A percentile compares a stretch with the other conserved stretches of the same genome.
Conservation (phyloP, 2,329 filamentous ascomycete genomes). For the Exophiala phaeomuriformis region DNA sequence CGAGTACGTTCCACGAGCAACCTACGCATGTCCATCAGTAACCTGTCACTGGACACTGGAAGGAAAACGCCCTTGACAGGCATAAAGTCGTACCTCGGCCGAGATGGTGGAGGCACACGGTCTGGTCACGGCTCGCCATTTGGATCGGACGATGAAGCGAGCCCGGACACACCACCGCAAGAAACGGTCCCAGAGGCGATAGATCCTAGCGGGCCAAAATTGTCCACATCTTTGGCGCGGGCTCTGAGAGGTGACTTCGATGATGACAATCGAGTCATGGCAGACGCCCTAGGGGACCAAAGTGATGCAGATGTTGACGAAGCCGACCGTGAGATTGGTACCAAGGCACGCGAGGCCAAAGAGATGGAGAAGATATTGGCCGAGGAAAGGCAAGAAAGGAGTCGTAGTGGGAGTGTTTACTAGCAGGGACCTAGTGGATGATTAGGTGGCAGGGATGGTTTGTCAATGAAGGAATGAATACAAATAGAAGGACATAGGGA, state of each 20-base stretch:
- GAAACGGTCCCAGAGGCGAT: not conserved
- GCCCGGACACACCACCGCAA: constrained; percentile 3
- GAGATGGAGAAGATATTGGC: constrained; percentile 26
- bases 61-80: constrained; percentile 17
- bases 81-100: constrained; percentile 30
- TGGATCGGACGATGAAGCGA: constrained; percentile 18
- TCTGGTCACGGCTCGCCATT: constrained; percentile 39
- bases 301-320: constrained; percentile 27
- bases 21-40: constrained; percentile 16
- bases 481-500: too few relatives aligned
- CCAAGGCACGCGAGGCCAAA: constrained; percentile 18
- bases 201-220: constrained; percentile 6
- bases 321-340: constrained; percentile 24
- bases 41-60: constrained; percentile 11
- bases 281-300: constrained; percentile 27
- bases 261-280: constrained; percentile 22
- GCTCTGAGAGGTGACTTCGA: constrained; percentile 24
- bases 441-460: too few relatives aligned
- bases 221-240: constrained; percentile 20
- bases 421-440: not conserved
- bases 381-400: constrained; percentile 24
- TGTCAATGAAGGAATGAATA: too few relatives aligned
- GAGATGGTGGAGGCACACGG: constrained; percentile 42
- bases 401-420: constrained; percentile 15
- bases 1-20: constrained; percentile 15